Evolutionary conservation across 257 asterid species (phyloP).

Genomic region (Linaria vulgaris): DNA sequence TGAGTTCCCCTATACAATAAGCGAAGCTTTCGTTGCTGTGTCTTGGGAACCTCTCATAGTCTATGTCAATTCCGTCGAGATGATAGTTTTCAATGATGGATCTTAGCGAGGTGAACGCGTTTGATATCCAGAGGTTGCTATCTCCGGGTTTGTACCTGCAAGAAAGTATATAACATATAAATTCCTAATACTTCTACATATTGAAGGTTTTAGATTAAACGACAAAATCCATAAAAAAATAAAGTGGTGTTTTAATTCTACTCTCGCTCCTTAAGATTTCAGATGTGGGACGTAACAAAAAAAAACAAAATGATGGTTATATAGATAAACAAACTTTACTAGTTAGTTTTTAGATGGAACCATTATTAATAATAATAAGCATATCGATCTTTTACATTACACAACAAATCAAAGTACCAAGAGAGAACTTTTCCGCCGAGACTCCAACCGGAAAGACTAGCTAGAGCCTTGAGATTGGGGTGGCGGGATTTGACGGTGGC

Average conservation of each 20-base stretch:
- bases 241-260: no score
- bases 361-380: no score
- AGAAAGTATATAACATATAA: no score
- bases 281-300: no score
- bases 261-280: no score
- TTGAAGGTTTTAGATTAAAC: no score
- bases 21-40: slow-evolving; percentile 42
- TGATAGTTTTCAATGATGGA: slow-evolving; percentile 41
- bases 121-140: slow-evolving; percentile 49
- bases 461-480: slow-evolving; percentile 65
- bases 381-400: no score
- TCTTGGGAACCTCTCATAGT: slow-evolving; percentile 55
- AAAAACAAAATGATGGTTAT: no score
- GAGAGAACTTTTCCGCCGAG: slow-evolving; percentile 39
- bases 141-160: slow-evolving; percentile 35
- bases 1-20: slow-evolving; percentile 66
- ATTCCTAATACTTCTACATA: no score
- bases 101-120: slow-evolving; percentile 56
- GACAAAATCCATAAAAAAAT: no score
- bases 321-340: no score
- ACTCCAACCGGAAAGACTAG: slow-evolving; percentile 86
- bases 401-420: slow-evolving; percentile 40
- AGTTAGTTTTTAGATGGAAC: no score
- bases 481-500: slow-evolving; percentile 42
- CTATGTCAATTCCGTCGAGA: slow-evolving; percentile 71